A percentile compares a stretch with the other conserved stretches of the same genome.
phyloP scores from a whole-genome alignment of 1,139 yeast species.

The Candida sp. region DNA sequence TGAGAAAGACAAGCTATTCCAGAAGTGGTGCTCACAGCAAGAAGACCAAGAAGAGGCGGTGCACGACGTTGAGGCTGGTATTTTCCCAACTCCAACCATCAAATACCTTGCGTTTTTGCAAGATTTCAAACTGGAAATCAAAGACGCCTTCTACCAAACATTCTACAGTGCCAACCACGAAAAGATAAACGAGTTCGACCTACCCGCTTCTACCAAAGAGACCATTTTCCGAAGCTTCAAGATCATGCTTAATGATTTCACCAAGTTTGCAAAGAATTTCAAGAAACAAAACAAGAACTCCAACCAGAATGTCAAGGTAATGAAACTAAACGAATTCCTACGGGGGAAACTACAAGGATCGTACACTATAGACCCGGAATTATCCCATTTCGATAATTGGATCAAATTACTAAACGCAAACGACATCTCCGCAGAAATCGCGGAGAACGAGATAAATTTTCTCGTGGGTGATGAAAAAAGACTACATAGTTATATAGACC shows the following conservation, averaged over 20 bases:
- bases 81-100: slow-evolving; percentile 31
- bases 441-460: slow-evolving; percentile 37
- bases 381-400: slow-evolving; percentile 34
- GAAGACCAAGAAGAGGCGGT: neutral
- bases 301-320: slow-evolving; percentile 25
- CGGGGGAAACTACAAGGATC: neutral
- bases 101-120: slow-evolving; percentile 30
- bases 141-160: slow-evolving; percentile 29
- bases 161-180: slow-evolving; percentile 24
- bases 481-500: slow-evolving; percentile 27
- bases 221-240: slow-evolving; percentile 25
- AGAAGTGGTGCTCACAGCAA: slow-evolving; percentile 32
- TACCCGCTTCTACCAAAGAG: slow-evolving; percentile 24
- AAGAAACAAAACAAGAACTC: slow-evolving; percentile 23
- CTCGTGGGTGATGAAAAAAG: slow-evolving; percentile 49
- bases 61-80: slow-evolving; percentile 3
- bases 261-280: slow-evolving; percentile 25
- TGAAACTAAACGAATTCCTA: slow-evolving; percentile 23
- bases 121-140: slow-evolving; percentile 32
- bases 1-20: slow-evolving; percentile 29
- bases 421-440: slow-evolving; percentile 25
- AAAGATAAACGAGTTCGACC: slow-evolving; percentile 18
- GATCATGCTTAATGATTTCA: slow-evolving; percentile 28
- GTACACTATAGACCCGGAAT: slow-evolving; percentile 1
- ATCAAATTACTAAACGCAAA: slow-evolving; percentile 24